Percentiles rank a stretch among this genome's conserved stretches.
Evolutionary conservation across 768 basidiomycete species (phyloP).

Genomic region (Dacryopinax spathularia): DNA sequence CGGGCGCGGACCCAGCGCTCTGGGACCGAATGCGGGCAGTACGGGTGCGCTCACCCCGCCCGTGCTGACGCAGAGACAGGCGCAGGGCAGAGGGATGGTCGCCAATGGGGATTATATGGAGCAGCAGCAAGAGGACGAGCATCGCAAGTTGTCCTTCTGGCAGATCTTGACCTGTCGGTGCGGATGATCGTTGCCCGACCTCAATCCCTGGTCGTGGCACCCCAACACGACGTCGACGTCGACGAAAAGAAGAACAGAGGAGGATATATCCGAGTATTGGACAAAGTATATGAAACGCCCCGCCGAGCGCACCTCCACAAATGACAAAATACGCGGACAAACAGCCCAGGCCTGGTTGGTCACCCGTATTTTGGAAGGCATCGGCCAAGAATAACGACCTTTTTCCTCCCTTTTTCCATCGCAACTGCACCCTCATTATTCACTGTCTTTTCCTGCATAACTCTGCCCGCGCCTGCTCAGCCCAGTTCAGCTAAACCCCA

Average conservation of each 20-base stretch:
- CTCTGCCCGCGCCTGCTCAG: no score
- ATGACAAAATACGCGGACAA: no score
- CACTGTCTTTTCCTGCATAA: not conserved
- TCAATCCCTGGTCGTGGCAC: not conserved
- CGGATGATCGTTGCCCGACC: not conserved
- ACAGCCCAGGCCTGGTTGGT: not conserved
- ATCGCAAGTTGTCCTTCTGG: not conserved
- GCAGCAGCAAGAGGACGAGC: not conserved
- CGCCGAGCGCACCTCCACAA: not conserved
- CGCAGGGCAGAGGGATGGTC: not conserved
- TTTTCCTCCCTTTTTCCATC: not conserved
- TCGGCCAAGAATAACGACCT: not conserved
- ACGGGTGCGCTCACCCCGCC: not conserved
- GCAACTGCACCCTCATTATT: constrained; percentile 1
- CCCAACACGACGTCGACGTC: not conserved
- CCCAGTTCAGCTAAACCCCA: no score
- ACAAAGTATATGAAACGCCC: not conserved
- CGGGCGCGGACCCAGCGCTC: constrained; percentile 8
- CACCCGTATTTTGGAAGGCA: not conserved
- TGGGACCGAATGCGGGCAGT: constrained; percentile 6
- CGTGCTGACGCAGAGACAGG: not conserved
- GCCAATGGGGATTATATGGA: not conserved
- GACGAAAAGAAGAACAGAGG: not conserved
- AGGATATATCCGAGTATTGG: not conserved
- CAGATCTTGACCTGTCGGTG: not conserved